These are phyloP conservation scores for Yarrowia sp. DNA, from an alignment of 805 yeast species.

Conservation along the genomic window DNA sequence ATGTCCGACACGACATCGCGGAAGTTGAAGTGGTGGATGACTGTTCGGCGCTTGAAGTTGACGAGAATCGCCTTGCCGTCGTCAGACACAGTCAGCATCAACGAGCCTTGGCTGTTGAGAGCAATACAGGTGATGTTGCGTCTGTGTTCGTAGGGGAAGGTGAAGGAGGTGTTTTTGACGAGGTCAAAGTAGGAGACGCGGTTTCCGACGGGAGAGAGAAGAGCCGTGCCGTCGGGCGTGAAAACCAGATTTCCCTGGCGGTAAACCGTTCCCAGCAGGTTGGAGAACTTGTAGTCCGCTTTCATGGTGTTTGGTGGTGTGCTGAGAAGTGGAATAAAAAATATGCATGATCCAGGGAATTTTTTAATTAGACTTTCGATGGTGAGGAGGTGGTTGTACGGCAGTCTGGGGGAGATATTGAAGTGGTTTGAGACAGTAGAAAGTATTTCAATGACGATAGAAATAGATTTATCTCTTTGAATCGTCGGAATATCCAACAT, in stretches of 20 bases:
- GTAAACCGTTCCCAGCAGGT: constrained; percentile 90
- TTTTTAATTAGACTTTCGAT: not conserved
- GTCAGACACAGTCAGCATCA: constrained; percentile 77
- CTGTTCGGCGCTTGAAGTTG: constrained; percentile 77
- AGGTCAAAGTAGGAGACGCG: constrained; percentile 86
- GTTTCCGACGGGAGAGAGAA: constrained; percentile 92
- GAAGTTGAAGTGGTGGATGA: constrained; percentile 91
- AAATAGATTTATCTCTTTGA: no score
- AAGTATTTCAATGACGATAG: no score
- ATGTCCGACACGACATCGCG: constrained; percentile 71
- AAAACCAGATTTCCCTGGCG: constrained; percentile 86
- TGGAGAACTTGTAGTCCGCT: constrained; percentile 56
- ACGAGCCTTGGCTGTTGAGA: constrained; percentile 74
- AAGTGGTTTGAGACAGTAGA: not conserved
- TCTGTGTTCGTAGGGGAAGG: constrained; percentile 90
- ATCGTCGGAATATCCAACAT: no score
- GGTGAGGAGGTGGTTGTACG: not conserved
- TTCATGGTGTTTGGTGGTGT: not conserved
- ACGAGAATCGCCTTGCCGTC: constrained; percentile 93
- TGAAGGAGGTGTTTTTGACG: constrained; percentile 77
- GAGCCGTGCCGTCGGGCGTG: constrained; percentile 78
- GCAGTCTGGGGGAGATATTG: not conserved
- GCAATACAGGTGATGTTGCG: constrained; percentile 78
- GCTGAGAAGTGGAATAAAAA: not conserved
- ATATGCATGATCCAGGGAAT: not conserved